These are phyloP conservation scores for Neohortaea acidophila DNA, from an alignment of 495 filamentous ascomycete species.

Conservation along the genomic window DNA sequence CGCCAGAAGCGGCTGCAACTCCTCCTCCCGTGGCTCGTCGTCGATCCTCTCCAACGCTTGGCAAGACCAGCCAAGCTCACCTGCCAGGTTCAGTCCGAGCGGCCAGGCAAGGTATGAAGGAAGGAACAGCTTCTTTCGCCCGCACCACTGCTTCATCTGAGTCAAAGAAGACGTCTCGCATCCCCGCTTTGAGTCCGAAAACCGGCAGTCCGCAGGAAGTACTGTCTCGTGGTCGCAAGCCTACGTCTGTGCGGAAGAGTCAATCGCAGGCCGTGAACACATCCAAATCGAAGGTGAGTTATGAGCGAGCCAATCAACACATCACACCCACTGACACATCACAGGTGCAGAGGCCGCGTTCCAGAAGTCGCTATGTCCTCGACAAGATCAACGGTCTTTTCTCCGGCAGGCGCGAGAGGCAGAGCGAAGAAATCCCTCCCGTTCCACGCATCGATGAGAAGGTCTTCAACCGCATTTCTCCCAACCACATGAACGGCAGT, in stretches of 20 bases:
- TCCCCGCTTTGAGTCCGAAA: constrained; percentile 6
- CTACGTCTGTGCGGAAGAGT: no score
- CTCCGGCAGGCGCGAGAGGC: constrained; percentile 9
- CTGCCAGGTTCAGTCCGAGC: constrained; percentile 10
- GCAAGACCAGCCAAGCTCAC: constrained; percentile 6
- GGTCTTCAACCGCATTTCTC: no score
- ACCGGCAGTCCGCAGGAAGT: neutral
- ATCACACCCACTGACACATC: neutral
- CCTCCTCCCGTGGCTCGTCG: neutral
- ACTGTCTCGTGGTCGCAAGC: constrained; percentile 2
- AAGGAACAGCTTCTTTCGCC: constrained; percentile 3
- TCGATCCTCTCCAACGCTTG: constrained; percentile 7
- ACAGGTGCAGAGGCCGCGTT: constrained; percentile 9
- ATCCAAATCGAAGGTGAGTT: no score
- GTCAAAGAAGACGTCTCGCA: constrained; percentile 7
- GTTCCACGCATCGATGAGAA: constrained; percentile 7
- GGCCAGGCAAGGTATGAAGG: constrained; percentile 7
- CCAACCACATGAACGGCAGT: no score
- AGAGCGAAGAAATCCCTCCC: neutral
- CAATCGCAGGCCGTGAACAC: no score
- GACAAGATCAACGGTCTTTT: constrained; percentile 16
- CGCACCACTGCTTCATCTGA: constrained; percentile 7
- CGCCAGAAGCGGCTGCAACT: neutral
- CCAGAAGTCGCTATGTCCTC: constrained; percentile 12
- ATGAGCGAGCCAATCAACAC: no score